Evolutionary conservation across 148 eudicot species (phyloP), one percentile per base, ranked within the genome.

Genomic region (Gaultheria prostrata): DNA sequence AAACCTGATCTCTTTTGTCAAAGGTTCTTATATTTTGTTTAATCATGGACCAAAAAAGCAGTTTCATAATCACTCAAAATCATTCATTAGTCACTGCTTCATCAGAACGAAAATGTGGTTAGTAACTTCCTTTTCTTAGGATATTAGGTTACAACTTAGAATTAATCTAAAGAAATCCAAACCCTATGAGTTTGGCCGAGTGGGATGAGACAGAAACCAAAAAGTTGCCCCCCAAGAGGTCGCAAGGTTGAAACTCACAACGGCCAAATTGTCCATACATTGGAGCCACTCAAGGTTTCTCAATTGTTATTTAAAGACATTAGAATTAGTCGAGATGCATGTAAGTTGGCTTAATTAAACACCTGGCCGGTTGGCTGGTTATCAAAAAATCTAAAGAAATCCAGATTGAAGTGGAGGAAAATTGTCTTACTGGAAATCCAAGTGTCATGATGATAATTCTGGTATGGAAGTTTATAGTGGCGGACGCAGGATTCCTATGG

Each of bases 401-500:
- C 67, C 67, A n/a, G 0, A 24, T 59, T 59, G 67, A 59, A n/a
- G 28, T 20, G 67, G 63, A 57, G 67, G 67, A n/a, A 59, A 59
- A 59, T n/a, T 59, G 21, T n/a, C 67, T 11, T 8, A 59, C 28
- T 59, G 13, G 12, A n/a, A 1, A 59, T n/a, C 67, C 26, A 59
- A 26, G 1, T n/a, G 21, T 21, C 11, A n/a, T 59, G 26, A 59
- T n/a, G 67, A 2, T 59, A 59, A 59, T 21, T 59, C 24, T 59
- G 67, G 67, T 8, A 59, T 59, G 67, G 65, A 59, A 59, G 67
- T n/a, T n/a, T n/a, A n/a, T n/a, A n/a, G n/a, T n/a, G n/a, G n/a
- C n/a, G n/a, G n/a, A n/a, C n/a, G n/a, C n/a, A n/a, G n/a, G n/a
- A n/a, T n/a, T n/a, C n/a, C n/a, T n/a, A n/a, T n/a, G n/a, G n/a